A percentile compares a stretch with the other conserved stretches of the same genome.
Conservation (phyloP, 2,329 filamentous ascomycete species). For the Fusarium equiseti region DNA sequence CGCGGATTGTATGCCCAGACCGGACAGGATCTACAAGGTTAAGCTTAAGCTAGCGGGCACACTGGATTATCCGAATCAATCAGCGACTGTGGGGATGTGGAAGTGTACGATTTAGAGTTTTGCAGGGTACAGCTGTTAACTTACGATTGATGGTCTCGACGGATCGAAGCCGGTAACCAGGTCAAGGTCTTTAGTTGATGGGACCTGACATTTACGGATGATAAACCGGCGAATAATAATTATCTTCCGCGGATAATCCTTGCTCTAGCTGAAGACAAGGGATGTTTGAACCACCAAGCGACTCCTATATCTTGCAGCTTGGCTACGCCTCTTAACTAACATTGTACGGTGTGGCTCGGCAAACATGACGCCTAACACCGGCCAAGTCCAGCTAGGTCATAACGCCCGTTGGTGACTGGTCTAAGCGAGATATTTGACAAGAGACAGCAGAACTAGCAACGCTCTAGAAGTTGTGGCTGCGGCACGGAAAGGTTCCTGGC, state of each 20-base stretch:
- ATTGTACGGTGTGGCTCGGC: background rate
- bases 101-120: constrained; percentile 17
- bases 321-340: background rate
- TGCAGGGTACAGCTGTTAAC: background rate
- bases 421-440: background rate
- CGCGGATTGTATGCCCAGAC: constrained; percentile 16
- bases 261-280: background rate
- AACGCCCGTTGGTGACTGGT: background rate
- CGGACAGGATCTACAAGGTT: constrained; percentile 18
- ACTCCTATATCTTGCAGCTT: constrained; percentile 2
- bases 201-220: background rate
- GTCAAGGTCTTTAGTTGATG: background rate
- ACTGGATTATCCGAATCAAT: constrained; percentile 8
- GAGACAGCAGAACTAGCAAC: background rate
- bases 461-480: constrained; percentile 4
- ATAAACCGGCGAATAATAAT: background rate
- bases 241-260: background rate
- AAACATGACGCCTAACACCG: background rate
- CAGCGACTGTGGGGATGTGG: constrained; percentile 4
- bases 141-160: constrained; percentile 18
- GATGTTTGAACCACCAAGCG: background rate
- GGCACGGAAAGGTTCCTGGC: background rate
- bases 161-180: background rate
- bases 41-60: constrained; percentile 9
- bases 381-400: background rate